Conservation (phyloP, 768 basidiomycete species). For the Termitomyces sp. region DNA sequence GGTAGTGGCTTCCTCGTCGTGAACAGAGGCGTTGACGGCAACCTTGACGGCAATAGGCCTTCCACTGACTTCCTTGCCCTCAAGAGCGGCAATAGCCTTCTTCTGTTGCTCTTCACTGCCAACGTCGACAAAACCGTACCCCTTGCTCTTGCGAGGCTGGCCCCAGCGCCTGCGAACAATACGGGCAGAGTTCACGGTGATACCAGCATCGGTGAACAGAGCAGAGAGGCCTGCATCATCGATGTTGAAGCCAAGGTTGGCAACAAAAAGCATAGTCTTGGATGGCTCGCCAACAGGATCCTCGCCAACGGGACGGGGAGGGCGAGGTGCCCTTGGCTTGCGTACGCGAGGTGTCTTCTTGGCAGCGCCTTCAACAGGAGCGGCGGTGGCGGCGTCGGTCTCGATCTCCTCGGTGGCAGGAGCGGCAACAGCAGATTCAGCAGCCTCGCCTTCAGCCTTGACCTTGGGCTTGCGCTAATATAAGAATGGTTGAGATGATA, state of each 20-base stretch:
- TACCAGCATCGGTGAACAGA: constrained; percentile 83
- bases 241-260: constrained; percentile 94
- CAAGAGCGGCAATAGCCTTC: constrained; percentile 82
- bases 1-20: constrained; percentile 38
- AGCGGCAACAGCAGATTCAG: constrained; percentile 30
- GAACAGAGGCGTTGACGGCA: constrained; percentile 79
- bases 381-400: constrained; percentile 20
- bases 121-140: constrained; percentile 97
- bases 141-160: constrained; percentile 83
- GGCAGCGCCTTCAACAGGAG: constrained; percentile 29
- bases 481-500: constrained; percentile 14
- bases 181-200: constrained; percentile 79
- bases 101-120: constrained; percentile 83
- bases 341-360: constrained; percentile 50
- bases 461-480: constrained; percentile 58
- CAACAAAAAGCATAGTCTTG: constrained; percentile 88
- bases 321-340: constrained; percentile 52
- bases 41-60: constrained; percentile 90
- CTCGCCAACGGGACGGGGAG: constrained; percentile 69
- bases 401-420: constrained; percentile 27
- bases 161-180: constrained; percentile 87
- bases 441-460: constrained; percentile 33
- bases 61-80: constrained; percentile 86
- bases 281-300: constrained; percentile 86
- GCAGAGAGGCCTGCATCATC: constrained; percentile 76